Base-by-base conservation (phyloP, 2,329 filamentous ascomycete species). In the Erysiphe neolycopersici region DNA sequence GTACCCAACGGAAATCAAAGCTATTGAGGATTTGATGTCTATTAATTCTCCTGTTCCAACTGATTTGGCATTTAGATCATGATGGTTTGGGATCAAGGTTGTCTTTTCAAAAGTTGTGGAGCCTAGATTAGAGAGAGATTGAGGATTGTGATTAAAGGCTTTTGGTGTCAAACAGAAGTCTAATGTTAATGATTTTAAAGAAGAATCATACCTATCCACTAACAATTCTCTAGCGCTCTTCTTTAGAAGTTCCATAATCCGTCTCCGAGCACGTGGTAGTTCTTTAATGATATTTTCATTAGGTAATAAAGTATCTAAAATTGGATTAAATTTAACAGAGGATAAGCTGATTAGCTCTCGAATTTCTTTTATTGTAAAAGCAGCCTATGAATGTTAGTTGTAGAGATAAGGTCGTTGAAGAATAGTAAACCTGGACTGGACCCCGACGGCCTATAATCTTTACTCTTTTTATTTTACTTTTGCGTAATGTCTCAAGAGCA, bases 1-100 rank as follows among this genome's bases (percentile, higher is more conserved):
- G 62, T 98, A 98, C 6, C 89, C 89, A 38, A 98, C 85, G n/a
- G 83, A 92, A 16, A 84, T 74, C 61, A 98, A 94, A 14, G 82
- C 84, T 4, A 87, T 56, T 5, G 74, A 68, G 0, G 83, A 74
- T 0, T 71, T 65, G 5, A 92, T 51, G 4, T 65, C 57, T 2
- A 67, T 46, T 1, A 61, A 61, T 47, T 70, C 61, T 0, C 64
- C 67, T 0, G 67, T 73, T 12, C 61, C 56, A 3, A 60, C 56
- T 13, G 67, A 63, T 43, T 64, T 60, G 9, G 69, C 64, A 37
- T 59, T 51, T 14, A 67, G 64, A 56, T 65, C 69, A 61, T 67
- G 72, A 46, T 55, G 67, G 52, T 67, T 58, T 11, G 70, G 65
- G 1, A 62, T 61, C 33, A 85, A 58, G 44, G 61, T 53, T 16